Percentiles rank a stretch among this genome's conserved stretches.
Evolutionary conservation across 257 asterid genomes (phyloP).

Genomic region (Jacaranda mimosifolia): DNA sequence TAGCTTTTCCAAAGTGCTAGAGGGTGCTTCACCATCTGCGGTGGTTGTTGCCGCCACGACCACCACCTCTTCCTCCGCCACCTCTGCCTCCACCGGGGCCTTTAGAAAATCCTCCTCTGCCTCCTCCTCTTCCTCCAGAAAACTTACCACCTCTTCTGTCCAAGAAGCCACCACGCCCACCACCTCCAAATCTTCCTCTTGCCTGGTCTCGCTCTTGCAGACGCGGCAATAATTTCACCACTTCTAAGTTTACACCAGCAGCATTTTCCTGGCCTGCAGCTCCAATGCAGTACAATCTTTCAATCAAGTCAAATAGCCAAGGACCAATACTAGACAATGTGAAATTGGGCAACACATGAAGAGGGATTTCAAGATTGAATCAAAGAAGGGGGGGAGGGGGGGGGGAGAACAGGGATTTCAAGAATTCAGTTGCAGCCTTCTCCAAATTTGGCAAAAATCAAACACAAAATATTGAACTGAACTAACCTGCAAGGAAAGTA

Average conservation of each 20-base stretch:
- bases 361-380: not conserved
- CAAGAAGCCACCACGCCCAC: conserved; percentile 65
- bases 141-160: conserved; percentile 55
- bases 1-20: not conserved
- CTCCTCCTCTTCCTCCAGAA: conserved; percentile 46
- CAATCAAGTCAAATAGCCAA: not conserved
- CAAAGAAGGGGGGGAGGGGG: too few relatives aligned
- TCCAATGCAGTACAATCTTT: not conserved
- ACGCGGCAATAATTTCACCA: conserved; percentile 65
- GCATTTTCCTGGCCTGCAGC: conserved; percentile 70
- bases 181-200: conserved; percentile 66
- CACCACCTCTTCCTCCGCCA: conserved; percentile 54
- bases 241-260: conserved; percentile 68
- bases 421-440: not conserved
- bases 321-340: not conserved
- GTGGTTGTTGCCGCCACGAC: conserved; percentile 44
- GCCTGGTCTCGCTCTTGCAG: conserved; percentile 76
- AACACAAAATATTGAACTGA: conserved; percentile 7
- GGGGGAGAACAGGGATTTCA: not conserved
- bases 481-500: conserved; percentile 71
- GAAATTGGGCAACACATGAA: not conserved
- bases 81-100: conserved; percentile 23
- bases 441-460: not conserved
- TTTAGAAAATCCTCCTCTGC: conserved; percentile 45
- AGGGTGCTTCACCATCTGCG: conserved; percentile 58